phyloP scores from a whole-genome alignment of 495 filamentous ascomycete species.

The Monascus purpureus region DNA sequence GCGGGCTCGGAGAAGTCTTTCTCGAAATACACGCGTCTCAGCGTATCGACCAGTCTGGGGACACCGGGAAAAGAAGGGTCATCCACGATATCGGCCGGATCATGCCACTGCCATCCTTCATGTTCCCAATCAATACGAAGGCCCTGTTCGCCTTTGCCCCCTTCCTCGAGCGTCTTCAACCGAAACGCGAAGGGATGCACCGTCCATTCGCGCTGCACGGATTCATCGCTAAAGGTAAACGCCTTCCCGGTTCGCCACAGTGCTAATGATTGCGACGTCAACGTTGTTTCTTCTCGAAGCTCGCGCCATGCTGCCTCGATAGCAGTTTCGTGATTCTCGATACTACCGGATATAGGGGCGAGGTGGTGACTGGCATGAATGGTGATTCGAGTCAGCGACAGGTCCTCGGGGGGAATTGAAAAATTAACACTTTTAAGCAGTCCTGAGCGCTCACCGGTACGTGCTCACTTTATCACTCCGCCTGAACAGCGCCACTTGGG shows the following conservation, averaged over 20 bases:
- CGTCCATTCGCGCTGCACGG: slow-evolving; percentile 43
- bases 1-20: slow-evolving; percentile 24
- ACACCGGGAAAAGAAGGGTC: slow-evolving; percentile 33
- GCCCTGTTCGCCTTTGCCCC: slow-evolving; percentile 14
- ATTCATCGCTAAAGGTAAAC: slow-evolving; percentile 40
- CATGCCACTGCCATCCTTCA: slow-evolving; percentile 40
- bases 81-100: slow-evolving; percentile 28
- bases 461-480: slow-evolving; percentile 43
- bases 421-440: neutral
- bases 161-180: slow-evolving; percentile 21
- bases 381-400: neutral
- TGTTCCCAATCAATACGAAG: slow-evolving; percentile 54
- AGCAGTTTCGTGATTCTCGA: slow-evolving; percentile 38
- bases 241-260: slow-evolving; percentile 44
- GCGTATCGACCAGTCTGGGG: slow-evolving; percentile 39
- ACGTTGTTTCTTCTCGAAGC: slow-evolving; percentile 45
- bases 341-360: slow-evolving; percentile 46
- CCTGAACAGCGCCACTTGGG: slow-evolving; percentile 41
- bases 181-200: slow-evolving; percentile 48
- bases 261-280: slow-evolving; percentile 29
- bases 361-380: slow-evolving; percentile 28
- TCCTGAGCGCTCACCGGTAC: slow-evolving; percentile 28
- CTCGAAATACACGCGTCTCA: slow-evolving; percentile 45
- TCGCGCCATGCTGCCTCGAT: slow-evolving; percentile 46
- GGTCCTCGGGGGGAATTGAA: neutral